Base-by-base conservation (phyloP, 148 eudicot species). In the Suaeda aralocaspica region DNA sequence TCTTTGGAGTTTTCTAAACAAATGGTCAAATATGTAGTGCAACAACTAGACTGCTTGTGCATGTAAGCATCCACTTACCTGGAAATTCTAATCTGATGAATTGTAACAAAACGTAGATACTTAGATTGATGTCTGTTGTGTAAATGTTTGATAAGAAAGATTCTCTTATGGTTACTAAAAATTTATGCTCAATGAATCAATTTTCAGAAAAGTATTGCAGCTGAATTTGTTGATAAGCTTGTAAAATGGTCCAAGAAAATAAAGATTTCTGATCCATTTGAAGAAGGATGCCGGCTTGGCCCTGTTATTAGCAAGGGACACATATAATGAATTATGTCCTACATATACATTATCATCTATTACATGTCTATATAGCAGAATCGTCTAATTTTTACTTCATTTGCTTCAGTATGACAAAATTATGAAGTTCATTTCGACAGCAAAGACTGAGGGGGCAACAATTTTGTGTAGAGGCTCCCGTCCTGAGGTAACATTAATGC, bases 1-100 rank as follows among this genome's bases (percentile, higher is more conserved):
- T 81, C 21, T 95, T 91, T 78, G 99, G 99, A 59, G 84, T 92
- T 85, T 91, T 95, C 79, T 95, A 97, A 97, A 95, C 97, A 70
- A 95, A 95, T 77, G 99, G 99, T 60, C 99, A 95, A 79, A 95
- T 95, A 57, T 95, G 99, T 78, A 91, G 99, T 80, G 97, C 99
- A 59, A 95, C 99, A 41, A 91, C 99, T 66, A 89, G 99, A 36
- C 89, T 95, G 64, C 49, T 95, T 69, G 90, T 95, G 69, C 99
- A 95, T 66, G 97, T 91, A 83, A 74, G 88, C 60, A 56, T 44
- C 60, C 46, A 31, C 63, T 22, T 29, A 28, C 26, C 52, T 0
- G 57, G 30, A 44, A n/a, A 58, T 25, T 46, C 11, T 21, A 63
- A 66, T 16, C 33, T 14, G 22, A 22, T 42, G 39, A 30, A 71